A percentile compares a stretch with the other conserved stretches of the same genome.
These are phyloP conservation scores for Aspergillus funiculosus DNA, from an alignment of 495 filamentous ascomycete genomes.

Conservation along the genomic window DNA sequence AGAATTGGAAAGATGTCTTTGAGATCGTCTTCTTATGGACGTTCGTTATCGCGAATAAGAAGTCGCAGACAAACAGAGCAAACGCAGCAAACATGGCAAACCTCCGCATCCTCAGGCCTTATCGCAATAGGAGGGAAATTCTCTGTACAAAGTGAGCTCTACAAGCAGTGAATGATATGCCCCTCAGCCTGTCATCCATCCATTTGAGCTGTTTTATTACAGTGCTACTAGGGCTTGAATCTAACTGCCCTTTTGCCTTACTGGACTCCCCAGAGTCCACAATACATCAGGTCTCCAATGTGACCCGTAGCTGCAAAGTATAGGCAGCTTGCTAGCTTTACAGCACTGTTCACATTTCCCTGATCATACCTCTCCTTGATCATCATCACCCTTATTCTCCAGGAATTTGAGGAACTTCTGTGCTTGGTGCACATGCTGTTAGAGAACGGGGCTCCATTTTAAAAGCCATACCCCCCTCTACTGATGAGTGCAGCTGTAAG, in stretches of 20 bases:
- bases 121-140: too few species aligned
- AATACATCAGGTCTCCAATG: not conserved
- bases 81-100: conserved; percentile 26
- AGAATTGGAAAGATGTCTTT: too few species aligned
- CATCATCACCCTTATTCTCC: not conserved
- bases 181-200: too few species aligned
- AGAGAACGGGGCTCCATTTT: not conserved
- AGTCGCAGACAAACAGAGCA: conserved; percentile 20
- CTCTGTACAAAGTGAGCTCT: too few species aligned
- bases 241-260: not conserved
- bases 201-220: too few species aligned
- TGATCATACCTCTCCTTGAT: not conserved
- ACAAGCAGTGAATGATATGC: too few species aligned
- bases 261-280: not conserved
- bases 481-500: not conserved
- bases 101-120: conserved; percentile 19
- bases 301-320: not conserved
- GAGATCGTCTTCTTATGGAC: conserved; percentile 13
- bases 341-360: not conserved
- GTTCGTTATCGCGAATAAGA: conserved; percentile 5
- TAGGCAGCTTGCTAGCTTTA: not conserved
- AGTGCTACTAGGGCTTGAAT: too few species aligned
- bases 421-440: too few species aligned
- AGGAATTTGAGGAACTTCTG: too few species aligned
- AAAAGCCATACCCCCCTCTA: not conserved